Conservation (phyloP, 169 alveolate genomes). For the Perkinsus marinus region DNA sequence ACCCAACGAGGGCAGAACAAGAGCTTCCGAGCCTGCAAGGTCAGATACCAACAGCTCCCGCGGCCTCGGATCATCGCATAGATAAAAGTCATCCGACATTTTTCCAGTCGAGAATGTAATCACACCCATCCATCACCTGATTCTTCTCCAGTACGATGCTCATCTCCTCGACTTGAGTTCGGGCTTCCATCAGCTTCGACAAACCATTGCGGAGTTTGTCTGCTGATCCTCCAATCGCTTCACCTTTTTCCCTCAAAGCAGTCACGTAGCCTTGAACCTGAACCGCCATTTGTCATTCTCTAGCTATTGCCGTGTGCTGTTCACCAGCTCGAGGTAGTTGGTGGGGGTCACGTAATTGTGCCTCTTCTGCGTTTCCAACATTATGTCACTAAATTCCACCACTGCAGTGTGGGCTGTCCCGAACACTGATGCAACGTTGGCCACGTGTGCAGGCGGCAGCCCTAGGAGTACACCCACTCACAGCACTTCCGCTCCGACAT, state of each 20-base stretch:
- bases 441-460: conserved; percentile 43
- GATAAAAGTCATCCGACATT: too few species aligned
- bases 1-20: too few species aligned
- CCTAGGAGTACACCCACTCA: conserved; percentile 27
- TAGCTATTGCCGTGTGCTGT: background rate
- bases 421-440: conserved; percentile 61
- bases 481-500: background rate
- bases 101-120: too few species aligned
- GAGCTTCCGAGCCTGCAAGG: too few species aligned
- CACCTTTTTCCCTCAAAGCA: conserved; percentile 57
- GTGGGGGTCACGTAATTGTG: conserved; percentile 84
- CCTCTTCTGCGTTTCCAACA: conserved; percentile 66
- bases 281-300: background rate
- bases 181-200: conserved; percentile 73
- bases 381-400: conserved; percentile 39
- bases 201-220: conserved; percentile 75
- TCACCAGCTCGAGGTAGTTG: conserved; percentile 72
- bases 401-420: conserved; percentile 66
- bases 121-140: too few species aligned
- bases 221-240: conserved; percentile 63
- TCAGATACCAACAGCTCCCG: too few species aligned
- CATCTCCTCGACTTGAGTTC: conserved; percentile 70
- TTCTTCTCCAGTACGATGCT: conserved; percentile 65
- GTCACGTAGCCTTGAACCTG: conserved; percentile 56
- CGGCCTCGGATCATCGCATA: too few species aligned